A percentile compares a stretch with the other conserved stretches of the same genome.
Evolutionary conservation across 805 yeast genomes (phyloP).

Genomic region (Starmerella apis): DNA sequence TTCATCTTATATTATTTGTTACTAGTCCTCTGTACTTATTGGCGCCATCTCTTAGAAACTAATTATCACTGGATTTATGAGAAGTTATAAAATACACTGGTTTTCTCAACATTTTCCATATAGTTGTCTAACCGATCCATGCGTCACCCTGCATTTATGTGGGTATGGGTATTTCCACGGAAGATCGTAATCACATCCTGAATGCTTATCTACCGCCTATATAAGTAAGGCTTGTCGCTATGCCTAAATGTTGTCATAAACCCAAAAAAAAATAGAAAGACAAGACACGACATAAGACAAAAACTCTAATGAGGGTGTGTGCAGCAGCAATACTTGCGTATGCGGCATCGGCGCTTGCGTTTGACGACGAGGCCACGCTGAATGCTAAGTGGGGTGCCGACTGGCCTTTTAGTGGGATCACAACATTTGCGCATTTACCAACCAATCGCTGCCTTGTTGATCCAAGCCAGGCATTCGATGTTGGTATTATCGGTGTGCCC

Average conservation of each 20-base stretch:
- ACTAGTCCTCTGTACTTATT: too few relatives aligned
- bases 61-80: too few relatives aligned
- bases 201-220: background rate
- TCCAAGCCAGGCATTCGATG: constrained; percentile 44
- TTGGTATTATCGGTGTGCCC: constrained; percentile 69
- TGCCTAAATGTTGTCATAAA: too few relatives aligned
- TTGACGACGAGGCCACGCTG: constrained; percentile 27
- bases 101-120: too few relatives aligned
- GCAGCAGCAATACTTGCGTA: background rate
- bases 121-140: too few relatives aligned
- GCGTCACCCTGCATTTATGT: too few relatives aligned
- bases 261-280: too few relatives aligned
- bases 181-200: background rate
- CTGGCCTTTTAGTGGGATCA: constrained; percentile 46
- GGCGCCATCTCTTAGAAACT: too few relatives aligned
- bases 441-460: constrained; percentile 46
- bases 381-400: constrained; percentile 59
- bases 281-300: too few relatives aligned
- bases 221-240: too few relatives aligned
- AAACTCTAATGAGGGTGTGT: constrained; percentile 1
- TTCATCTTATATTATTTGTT: too few relatives aligned
- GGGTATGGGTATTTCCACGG: constrained; percentile 2
- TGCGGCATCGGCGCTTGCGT: constrained; percentile 4
- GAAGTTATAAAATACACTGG: too few relatives aligned
- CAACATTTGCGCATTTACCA: constrained; percentile 62